Evolutionary conservation across 1,139 yeast species (phyloP), one percentile per base, ranked within the genome.

Genomic region (Sugiyamaella novakii): DNA sequence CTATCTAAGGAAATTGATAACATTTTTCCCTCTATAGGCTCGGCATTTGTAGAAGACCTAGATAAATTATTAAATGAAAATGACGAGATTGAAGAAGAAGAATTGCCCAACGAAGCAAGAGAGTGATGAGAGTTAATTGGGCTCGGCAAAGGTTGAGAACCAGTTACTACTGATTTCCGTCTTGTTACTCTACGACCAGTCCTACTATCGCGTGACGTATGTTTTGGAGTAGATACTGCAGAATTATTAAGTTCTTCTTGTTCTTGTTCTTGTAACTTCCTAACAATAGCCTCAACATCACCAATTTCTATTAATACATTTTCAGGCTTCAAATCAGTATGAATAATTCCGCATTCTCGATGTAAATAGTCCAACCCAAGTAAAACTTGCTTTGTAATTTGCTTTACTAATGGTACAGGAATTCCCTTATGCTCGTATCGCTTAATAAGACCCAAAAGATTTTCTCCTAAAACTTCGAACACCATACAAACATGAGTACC

Each of bases 301-400:
- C 83, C 84, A 52, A 87, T 83, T 61, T 85, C 89, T 43, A 87
- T 77, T 55, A 88, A 70, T n/a, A 88, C 84, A 64, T 88, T 88
- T 65, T 88, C 96, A 0, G 96, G 96, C 66, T 88, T 88, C 54
- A 88, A 73, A 63, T 88, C 96, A 0, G 96, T 88, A 68, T 88
- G 96, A 52, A 88, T 85, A 29, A 88, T 83, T n/a, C 95, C 96
- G 67, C 95, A 86, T 58, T 79, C 83, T 39, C 92, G 71, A 64
- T 88, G 96, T 55, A 88, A 70, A 63, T 84, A 87, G 66, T 88
- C 95, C 54, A 87, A 71, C 0, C 92, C 88, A 17, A 84, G 73
- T 46, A 87, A 70, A 34, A 87, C 76, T 66, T 88, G 96, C 57
- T 82, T 83, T 6, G 94, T 81, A 45, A 88, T 84, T 65, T 84